A percentile compares a stretch with the other conserved stretches of the same genome.
These are phyloP conservation scores for Rubus parviflorus DNA, from an alignment of 306 rosid species.

Conservation along the genomic window DNA sequence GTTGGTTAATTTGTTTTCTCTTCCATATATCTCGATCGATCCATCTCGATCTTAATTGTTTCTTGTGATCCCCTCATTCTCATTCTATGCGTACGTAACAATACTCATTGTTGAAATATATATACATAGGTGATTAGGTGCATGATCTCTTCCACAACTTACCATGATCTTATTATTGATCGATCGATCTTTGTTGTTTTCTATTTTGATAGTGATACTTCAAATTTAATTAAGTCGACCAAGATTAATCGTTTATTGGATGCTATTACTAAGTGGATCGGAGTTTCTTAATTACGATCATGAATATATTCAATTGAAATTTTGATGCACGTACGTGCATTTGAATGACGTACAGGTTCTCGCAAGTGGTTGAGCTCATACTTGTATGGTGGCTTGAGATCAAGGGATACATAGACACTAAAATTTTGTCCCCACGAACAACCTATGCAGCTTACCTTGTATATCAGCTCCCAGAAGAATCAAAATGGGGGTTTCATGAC, in stretches of 20 bases:
- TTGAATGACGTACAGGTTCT: conserved; percentile 15
- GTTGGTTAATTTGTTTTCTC: not conserved
- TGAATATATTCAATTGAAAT: too few species aligned
- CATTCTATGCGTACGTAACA: too few species aligned
- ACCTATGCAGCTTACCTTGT: conserved; percentile 30
- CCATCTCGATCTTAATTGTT: too few species aligned
- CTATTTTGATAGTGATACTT: not conserved
- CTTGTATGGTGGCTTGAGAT: conserved; percentile 26
- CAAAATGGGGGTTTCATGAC: not conserved
- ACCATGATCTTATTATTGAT: too few species aligned
- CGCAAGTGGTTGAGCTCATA: conserved; percentile 23
- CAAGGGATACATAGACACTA: conserved; percentile 25
- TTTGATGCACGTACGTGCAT: not conserved
- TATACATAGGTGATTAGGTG: too few species aligned
- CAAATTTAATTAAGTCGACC: too few species aligned
- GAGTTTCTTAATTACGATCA: too few species aligned
- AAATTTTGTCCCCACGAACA: conserved; percentile 23
- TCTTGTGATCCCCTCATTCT: too few species aligned
- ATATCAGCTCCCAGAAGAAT: conserved; percentile 13
- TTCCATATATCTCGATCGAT: too few species aligned
- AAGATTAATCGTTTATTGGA: not conserved
- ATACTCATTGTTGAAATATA: too few species aligned
- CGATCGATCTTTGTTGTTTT: not conserved
- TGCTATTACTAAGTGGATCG: too few species aligned
- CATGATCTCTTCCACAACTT: too few species aligned